These are phyloP conservation scores for Pseudogymnoascus sp. DNA, from an alignment of 2,329 filamentous ascomycete species.

Conservation along the genomic window DNA sequence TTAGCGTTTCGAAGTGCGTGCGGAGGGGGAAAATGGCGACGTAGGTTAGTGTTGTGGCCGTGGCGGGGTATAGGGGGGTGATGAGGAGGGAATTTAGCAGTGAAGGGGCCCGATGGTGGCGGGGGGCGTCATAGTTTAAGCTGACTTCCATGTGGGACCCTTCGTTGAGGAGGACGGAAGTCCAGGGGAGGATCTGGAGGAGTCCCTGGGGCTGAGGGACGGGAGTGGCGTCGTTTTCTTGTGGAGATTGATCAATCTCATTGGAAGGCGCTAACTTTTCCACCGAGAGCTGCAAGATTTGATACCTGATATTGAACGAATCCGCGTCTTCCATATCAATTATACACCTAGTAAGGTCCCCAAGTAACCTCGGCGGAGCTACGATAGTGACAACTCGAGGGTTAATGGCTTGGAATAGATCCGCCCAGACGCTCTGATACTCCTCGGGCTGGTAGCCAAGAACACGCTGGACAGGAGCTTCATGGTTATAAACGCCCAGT, in stretches of 20 bases:
- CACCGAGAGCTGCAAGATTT: conserved; percentile 44
- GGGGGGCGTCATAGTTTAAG: conserved; percentile 62
- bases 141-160: conserved; percentile 66
- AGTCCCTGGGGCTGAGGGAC: conserved; percentile 8
- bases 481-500: neutral
- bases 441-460: neutral
- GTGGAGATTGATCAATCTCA: neutral
- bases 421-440: conserved; percentile 41
- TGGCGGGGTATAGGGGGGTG: conserved; percentile 31
- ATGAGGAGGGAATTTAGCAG: conserved; percentile 37
- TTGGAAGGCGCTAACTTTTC: neutral
- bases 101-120: conserved; percentile 47
- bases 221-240: neutral
- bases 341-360: conserved; percentile 49
- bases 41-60: conserved; percentile 47
- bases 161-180: conserved; percentile 61
- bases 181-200: conserved; percentile 44
- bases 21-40: conserved; percentile 60
- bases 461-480: neutral
- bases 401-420: conserved; percentile 45
- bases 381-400: conserved; percentile 48
- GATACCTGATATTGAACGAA: conserved; percentile 56
- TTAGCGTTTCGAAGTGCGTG: conserved; percentile 47
- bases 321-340: conserved; percentile 51
- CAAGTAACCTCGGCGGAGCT: conserved; percentile 55